Conservation (phyloP, 2,329 filamentous ascomycete species). For the Monosporascus cannonballus region DNA sequence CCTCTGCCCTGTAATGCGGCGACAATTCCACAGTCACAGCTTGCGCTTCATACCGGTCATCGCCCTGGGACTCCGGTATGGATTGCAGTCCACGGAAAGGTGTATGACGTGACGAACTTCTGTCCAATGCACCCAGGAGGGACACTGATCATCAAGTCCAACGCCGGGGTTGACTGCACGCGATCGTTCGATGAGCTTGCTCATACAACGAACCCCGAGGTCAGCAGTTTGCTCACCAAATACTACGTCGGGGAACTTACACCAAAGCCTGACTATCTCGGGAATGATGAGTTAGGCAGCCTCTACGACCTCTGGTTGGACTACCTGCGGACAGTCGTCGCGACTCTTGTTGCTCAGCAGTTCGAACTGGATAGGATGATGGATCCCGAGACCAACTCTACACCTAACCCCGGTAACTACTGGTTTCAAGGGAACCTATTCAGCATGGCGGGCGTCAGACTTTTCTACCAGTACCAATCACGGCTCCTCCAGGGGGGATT, state of each 20-base stretch:
- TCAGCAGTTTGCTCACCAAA: constrained; percentile 44
- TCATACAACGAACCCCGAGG: constrained; percentile 49
- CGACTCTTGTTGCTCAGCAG: constrained; percentile 46
- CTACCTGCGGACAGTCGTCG: constrained; percentile 42
- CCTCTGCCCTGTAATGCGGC: constrained; percentile 44
- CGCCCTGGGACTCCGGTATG: constrained; percentile 39
- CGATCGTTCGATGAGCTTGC: constrained; percentile 48
- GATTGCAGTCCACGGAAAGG: constrained; percentile 47
- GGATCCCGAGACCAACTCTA: constrained; percentile 25
- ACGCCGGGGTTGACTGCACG: constrained; percentile 47
- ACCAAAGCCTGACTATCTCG: constrained; percentile 40
- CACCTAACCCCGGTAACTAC: constrained; percentile 27
- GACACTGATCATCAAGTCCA: constrained; percentile 47
- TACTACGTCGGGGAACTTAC: constrained; percentile 48
- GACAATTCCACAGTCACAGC: constrained; percentile 42
- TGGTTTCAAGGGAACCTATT: constrained; percentile 30
- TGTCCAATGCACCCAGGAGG: constrained; percentile 47
- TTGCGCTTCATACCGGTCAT: constrained; percentile 46
- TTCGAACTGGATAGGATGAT: constrained; percentile 46
- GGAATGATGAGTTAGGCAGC: constrained; percentile 33
- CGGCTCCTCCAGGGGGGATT: constrained; percentile 45
- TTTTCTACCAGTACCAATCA: constrained; percentile 47
- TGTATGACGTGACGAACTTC: constrained; percentile 49
- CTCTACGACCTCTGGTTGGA: constrained; percentile 45
- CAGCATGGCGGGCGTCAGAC: constrained; percentile 43